Percentiles rank a stretch among this genome's conserved stretches.
Evolutionary conservation across 495 filamentous ascomycete genomes (phyloP).

Genomic region (Symbiotaphrina buchneri): DNA sequence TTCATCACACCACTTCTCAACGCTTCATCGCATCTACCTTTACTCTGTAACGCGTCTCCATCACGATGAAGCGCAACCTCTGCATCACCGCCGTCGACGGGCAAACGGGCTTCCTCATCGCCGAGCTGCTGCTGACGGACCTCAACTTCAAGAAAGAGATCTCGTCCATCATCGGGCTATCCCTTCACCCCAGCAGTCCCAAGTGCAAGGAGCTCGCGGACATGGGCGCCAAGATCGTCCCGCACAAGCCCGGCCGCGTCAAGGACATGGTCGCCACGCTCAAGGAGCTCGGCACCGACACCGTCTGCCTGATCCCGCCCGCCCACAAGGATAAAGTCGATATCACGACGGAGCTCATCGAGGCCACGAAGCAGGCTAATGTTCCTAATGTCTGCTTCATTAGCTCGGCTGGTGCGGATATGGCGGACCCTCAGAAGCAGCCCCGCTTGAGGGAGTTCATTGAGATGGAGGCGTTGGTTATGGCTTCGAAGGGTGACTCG

Average conservation of each 20-base stretch:
- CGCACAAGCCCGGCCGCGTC: slow-evolving; percentile 19
- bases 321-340: slow-evolving; percentile 23
- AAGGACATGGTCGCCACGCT: slow-evolving; percentile 16
- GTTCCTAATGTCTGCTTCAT: slow-evolving; percentile 27
- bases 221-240: slow-evolving; percentile 26
- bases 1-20: too few relatives aligned
- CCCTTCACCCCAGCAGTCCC: slow-evolving; percentile 20
- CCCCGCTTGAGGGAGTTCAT: slow-evolving; percentile 29
- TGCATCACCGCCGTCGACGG: slow-evolving; percentile 28
- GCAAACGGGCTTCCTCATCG: slow-evolving; percentile 29
- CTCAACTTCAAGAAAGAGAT: slow-evolving; percentile 18
- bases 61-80: slow-evolving; percentile 22
- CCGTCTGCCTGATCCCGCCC: slow-evolving; percentile 29
- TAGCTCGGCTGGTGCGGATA: slow-evolving; percentile 28
- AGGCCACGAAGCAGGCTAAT: slow-evolving; percentile 23
- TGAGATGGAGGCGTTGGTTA: slow-evolving; percentile 22
- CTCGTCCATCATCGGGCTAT: slow-evolving; percentile 16
- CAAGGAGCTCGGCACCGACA: slow-evolving; percentile 21
- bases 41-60: too few relatives aligned
- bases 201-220: slow-evolving; percentile 28
- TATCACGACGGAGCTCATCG: slow-evolving; percentile 22
- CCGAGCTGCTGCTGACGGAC: slow-evolving; percentile 26
- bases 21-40: too few relatives aligned
- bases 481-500: slow-evolving; percentile 25
- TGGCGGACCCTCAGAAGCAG: slow-evolving; percentile 26